A percentile compares a stretch with the other conserved stretches of the same genome.
Conservation (phyloP, 306 rosid species). For the Trichosanthes truncata region DNA sequence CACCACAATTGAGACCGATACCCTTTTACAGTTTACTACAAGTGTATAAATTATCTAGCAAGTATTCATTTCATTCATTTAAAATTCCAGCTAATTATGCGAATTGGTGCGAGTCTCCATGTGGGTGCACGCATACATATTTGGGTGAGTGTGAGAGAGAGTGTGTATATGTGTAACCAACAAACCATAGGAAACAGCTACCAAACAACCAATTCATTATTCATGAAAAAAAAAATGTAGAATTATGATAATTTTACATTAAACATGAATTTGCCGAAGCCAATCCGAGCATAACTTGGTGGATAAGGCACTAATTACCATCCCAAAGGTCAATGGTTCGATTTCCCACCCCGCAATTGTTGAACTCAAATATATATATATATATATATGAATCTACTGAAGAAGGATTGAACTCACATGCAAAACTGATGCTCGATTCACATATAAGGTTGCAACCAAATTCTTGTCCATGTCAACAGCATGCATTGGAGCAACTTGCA, state of each 20-base stretch:
- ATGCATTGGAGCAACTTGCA: constrained; percentile 58
- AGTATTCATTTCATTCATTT: not conserved
- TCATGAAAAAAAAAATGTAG: not conserved
- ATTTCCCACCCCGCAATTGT: too few species aligned
- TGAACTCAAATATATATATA: too few species aligned
- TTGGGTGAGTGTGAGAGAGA: not conserved
- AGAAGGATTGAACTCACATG: constrained; percentile 36
- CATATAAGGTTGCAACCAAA: constrained; percentile 51
- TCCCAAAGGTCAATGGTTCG: too few species aligned
- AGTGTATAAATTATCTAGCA: not conserved
- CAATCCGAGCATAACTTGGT: too few species aligned
- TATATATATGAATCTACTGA: not conserved
- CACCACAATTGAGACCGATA: not conserved
- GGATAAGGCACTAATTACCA: too few species aligned
- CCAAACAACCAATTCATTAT: not conserved
- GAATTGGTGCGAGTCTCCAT: not conserved
- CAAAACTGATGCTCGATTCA: constrained; percentile 75
- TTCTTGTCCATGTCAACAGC: constrained; percentile 38
- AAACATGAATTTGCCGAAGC: not conserved
- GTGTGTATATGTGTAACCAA: not conserved
- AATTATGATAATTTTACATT: not conserved
- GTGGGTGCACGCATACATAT: not conserved
- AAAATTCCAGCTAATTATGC: not conserved
- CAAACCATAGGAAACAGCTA: not conserved
- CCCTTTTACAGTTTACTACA: too few species aligned